Evolutionary conservation across 371 early-diverging fungal species (phyloP).

Genomic region (Conidiobolus incongruus): DNA sequence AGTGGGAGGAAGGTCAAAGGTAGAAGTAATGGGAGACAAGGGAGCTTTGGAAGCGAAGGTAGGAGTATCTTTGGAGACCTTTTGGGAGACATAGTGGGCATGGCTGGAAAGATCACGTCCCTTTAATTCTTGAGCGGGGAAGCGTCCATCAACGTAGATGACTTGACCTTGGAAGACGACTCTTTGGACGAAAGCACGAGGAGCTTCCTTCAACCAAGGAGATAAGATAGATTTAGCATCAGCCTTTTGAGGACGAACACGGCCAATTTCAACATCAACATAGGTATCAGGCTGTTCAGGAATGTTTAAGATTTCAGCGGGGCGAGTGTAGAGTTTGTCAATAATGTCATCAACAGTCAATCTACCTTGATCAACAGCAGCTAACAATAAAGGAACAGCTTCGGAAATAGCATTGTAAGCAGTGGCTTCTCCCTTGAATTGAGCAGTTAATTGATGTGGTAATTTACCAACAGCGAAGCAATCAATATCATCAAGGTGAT

Average conservation of each 20-base stretch:
- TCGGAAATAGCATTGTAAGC: constrained; percentile 37
- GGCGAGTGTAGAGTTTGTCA: constrained; percentile 53
- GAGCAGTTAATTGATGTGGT: constrained; percentile 27
- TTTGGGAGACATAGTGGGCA: no score
- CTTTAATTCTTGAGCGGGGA: background rate
- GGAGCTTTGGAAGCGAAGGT: constrained; percentile 3
- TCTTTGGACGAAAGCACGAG: constrained; percentile 42
- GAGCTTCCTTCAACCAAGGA: constrained; percentile 9
- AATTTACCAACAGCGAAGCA: constrained; percentile 69
- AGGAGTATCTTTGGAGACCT: background rate
- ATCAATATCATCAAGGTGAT: constrained; percentile 53
- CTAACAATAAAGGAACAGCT: constrained; percentile 55
- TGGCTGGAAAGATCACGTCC: no score
- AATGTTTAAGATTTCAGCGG: constrained; percentile 71
- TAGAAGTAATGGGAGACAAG: background rate
- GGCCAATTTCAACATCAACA: constrained; percentile 62
- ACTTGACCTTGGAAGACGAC: constrained; percentile 67
- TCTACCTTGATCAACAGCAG: constrained; percentile 58
- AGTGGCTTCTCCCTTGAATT: constrained; percentile 14
- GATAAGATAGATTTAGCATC: constrained; percentile 18
- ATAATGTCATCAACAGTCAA: constrained; percentile 59
- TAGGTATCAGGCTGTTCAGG: constrained; percentile 71
- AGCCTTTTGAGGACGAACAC: constrained; percentile 14
- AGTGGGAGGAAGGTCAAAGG: constrained; percentile 5
- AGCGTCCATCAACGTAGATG: constrained; percentile 60